Percentiles rank a stretch among this genome's conserved stretches.
These are phyloP conservation scores for Suillus decipiens DNA, from an alignment of 768 basidiomycete species.

Conservation along the genomic window DNA sequence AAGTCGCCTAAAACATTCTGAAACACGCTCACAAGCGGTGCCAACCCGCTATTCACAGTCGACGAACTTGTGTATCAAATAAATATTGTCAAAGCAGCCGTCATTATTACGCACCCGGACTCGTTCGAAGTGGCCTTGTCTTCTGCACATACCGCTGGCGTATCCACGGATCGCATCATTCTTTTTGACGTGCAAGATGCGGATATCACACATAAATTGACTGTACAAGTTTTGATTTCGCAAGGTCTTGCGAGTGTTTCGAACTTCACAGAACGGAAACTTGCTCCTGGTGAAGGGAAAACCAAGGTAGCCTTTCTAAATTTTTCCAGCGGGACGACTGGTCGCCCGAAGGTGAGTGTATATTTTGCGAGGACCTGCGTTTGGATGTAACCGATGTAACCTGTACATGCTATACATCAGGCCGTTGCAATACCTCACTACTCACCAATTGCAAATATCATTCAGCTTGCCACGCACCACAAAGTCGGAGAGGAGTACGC, in stretches of 20 bases:
- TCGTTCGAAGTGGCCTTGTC: constrained; percentile 43
- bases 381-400: neutral
- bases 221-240: constrained; percentile 49
- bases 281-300: constrained; percentile 61
- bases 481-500: constrained; percentile 48
- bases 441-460: constrained; percentile 59
- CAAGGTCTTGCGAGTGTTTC: constrained; percentile 44
- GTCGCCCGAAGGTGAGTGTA: constrained; percentile 60
- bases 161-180: constrained; percentile 47
- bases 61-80: constrained; percentile 65
- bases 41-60: constrained; percentile 59
- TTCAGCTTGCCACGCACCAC: constrained; percentile 58
- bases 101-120: constrained; percentile 51
- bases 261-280: constrained; percentile 49
- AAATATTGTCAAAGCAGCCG: constrained; percentile 43
- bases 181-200: constrained; percentile 36
- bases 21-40: constrained; percentile 42
- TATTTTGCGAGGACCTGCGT: neutral
- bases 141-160: constrained; percentile 42
- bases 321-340: constrained; percentile 79
- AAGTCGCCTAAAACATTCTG: neutral
- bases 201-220: constrained; percentile 24
- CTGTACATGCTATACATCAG: constrained; percentile 26
- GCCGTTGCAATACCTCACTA: constrained; percentile 65
- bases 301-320: constrained; percentile 70